These are phyloP conservation scores for Choricystis sp. DNA, from an alignment of 139 green algal species.

Conservation along the genomic window DNA sequence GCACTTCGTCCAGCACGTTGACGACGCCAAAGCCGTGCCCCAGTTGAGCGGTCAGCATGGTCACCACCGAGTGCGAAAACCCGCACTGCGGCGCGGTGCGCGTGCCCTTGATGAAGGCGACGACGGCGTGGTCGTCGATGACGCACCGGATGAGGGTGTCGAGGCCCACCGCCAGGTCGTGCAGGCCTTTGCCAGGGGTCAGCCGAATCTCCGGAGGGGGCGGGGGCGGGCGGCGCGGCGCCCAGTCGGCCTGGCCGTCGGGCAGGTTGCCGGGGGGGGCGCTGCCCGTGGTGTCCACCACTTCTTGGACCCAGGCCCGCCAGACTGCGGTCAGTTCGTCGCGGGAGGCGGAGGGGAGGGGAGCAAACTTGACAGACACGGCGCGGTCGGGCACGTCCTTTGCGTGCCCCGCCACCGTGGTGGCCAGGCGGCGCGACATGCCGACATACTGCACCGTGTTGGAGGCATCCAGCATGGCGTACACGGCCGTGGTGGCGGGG, in stretches of 20 bases:
- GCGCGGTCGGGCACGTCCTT: neutral
- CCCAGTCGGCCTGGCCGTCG: slow-evolving; percentile 45
- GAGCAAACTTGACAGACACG: neutral
- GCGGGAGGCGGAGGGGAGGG: neutral
- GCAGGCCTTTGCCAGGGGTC: slow-evolving; percentile 59
- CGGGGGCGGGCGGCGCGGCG: slow-evolving; percentile 12
- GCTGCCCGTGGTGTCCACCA: slow-evolving; percentile 39
- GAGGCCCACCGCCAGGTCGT: slow-evolving; percentile 50
- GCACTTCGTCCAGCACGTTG: slow-evolving; percentile 84
- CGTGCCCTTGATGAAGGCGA: slow-evolving; percentile 87
- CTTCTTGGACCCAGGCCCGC: slow-evolving; percentile 70
- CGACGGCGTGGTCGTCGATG: slow-evolving; percentile 61
- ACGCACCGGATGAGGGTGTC: slow-evolving; percentile 58
- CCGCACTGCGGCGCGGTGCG: slow-evolving; percentile 69
- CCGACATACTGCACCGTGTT: slow-evolving; percentile 51
- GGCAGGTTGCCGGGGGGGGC: slow-evolving; percentile 66
- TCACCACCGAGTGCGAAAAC: slow-evolving; percentile 72
- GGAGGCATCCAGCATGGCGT: slow-evolving; percentile 44
- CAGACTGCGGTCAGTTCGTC: slow-evolving; percentile 58
- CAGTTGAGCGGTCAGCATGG: slow-evolving; percentile 41
- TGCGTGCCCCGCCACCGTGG: neutral
- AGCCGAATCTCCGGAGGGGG: slow-evolving; percentile 58
- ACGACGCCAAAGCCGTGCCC: slow-evolving; percentile 36
- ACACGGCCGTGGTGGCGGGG: slow-evolving; percentile 33
- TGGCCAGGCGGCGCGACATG: slow-evolving; percentile 34